phyloP scores from a whole-genome alignment of 1,284 basidiomycete genomes.

The Tilletia horrida region DNA sequence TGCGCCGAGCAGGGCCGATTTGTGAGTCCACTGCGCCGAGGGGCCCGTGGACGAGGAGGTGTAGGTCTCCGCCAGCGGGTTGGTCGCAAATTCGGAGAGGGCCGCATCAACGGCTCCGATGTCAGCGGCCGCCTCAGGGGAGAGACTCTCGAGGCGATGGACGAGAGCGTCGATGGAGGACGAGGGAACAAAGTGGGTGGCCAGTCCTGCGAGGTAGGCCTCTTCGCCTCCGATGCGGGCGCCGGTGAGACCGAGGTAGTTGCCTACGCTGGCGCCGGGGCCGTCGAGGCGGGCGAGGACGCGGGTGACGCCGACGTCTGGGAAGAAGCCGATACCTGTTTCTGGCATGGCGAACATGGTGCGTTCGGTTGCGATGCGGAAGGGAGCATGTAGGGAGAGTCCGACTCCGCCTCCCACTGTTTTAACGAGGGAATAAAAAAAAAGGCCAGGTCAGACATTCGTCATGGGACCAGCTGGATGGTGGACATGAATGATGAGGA shows the following conservation, averaged over 20 bases:
- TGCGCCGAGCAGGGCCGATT: constrained; percentile 43
- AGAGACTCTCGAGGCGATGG: constrained; percentile 38
- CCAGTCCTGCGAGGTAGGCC: constrained; percentile 47
- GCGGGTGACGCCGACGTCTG: constrained; percentile 87
- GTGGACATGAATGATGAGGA: constrained; percentile 24
- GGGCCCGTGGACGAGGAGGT: not conserved
- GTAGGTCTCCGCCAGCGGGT: constrained; percentile 35
- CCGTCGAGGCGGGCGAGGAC: constrained; percentile 89
- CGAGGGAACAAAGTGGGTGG: constrained; percentile 47
- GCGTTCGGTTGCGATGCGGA: constrained; percentile 89
- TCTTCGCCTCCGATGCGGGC: constrained; percentile 46
- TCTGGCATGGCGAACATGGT: constrained; percentile 84
- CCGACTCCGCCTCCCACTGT: constrained; percentile 95
- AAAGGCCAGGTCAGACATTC: constrained; percentile 4
- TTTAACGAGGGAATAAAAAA: constrained; percentile 20
- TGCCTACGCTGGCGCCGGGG: constrained; percentile 65
- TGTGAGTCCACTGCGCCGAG: constrained; percentile 16
- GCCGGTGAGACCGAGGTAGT: constrained; percentile 88
- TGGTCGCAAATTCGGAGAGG: constrained; percentile 1
- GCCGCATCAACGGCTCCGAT: constrained; percentile 30
- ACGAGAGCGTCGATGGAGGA: constrained; percentile 34
- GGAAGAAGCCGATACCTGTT: constrained; percentile 58
- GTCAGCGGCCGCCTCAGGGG: constrained; percentile 32
- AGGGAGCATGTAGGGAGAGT: constrained; percentile 78
- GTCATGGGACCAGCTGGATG: too few relatives aligned